phyloP scores from a whole-genome alignment of 495 filamentous ascomycete genomes.

The Chlorociboria aeruginascens region DNA sequence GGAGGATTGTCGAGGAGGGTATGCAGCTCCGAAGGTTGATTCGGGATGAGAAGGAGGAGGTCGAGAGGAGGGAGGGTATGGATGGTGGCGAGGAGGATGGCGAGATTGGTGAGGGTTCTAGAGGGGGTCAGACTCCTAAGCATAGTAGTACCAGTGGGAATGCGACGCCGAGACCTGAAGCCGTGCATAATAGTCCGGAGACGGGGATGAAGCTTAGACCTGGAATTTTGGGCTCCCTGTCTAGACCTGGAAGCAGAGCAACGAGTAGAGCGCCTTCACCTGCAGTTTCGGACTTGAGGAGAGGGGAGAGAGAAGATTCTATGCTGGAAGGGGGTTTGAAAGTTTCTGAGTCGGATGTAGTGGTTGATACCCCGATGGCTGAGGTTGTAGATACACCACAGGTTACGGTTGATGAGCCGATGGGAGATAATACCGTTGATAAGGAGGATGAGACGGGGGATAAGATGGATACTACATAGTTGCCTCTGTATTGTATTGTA shows the following conservation, averaged over 20 bases:
- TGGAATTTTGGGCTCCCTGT: constrained; percentile 5
- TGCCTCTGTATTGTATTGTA: constrained; percentile 12
- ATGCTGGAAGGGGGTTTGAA: constrained; percentile 14
- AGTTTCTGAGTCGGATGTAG: constrained; percentile 4
- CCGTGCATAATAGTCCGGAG: constrained; percentile 6
- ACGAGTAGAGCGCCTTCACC: constrained; percentile 19
- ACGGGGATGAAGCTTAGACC: constrained; percentile 14
- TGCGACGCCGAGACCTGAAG: constrained; percentile 56
- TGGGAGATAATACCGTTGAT: neutral
- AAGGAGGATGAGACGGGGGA: constrained; percentile 30
- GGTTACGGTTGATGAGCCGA: constrained; percentile 40
- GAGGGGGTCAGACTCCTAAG: constrained; percentile 35
- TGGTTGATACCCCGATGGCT: constrained; percentile 19
- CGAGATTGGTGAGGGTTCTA: constrained; percentile 32
- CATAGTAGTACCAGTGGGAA: constrained; percentile 35
- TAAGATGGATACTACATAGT: constrained; percentile 55
- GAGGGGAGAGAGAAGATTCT: constrained; percentile 34
- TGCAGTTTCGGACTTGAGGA: constrained; percentile 14
- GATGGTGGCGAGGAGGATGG: constrained; percentile 67
- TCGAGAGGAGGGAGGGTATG: constrained; percentile 62
- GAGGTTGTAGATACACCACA: constrained; percentile 28
- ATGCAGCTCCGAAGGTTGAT: constrained; percentile 76
- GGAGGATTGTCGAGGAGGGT: constrained; percentile 80
- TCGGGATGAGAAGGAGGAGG: constrained; percentile 90
- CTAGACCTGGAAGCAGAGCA: constrained; percentile 16